These are phyloP conservation scores for Pythium dissotocum DNA, from an alignment of 352 stramenopile genomes.

Conservation along the genomic window DNA sequence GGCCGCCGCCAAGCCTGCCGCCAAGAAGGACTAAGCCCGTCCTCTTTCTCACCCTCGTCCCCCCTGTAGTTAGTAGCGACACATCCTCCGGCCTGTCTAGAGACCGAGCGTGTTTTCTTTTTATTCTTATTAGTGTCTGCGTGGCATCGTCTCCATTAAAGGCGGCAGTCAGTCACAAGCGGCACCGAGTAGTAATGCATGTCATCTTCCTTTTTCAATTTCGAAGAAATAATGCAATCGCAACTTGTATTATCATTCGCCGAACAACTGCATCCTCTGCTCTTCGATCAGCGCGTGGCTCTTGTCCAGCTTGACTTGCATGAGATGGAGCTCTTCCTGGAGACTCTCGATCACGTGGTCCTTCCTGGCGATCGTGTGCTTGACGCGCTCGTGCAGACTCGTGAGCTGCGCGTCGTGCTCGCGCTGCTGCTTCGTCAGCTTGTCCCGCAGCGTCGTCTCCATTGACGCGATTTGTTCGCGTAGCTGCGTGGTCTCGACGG, in stretches of 20 bases:
- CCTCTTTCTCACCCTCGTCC: neutral
- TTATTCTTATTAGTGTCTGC: slow-evolving; percentile 23
- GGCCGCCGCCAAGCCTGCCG: slow-evolving; percentile 33
- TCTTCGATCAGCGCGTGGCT: slow-evolving; percentile 75
- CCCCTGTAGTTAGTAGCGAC: slow-evolving; percentile 29
- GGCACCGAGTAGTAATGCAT: neutral
- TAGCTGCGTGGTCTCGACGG: slow-evolving; percentile 40
- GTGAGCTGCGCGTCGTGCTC: slow-evolving; percentile 63
- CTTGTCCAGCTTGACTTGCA: slow-evolving; percentile 78
- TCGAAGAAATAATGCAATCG: neutral
- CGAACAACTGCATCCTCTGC: slow-evolving; percentile 70
- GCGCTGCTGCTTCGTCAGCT: slow-evolving; percentile 42
- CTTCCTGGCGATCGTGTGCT: slow-evolving; percentile 64
- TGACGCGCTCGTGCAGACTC: slow-evolving; percentile 70
- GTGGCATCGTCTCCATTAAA: neutral
- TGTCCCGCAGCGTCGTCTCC: slow-evolving; percentile 42
- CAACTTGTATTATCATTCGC: slow-evolving; percentile 26
- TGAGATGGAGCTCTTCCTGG: slow-evolving; percentile 66
- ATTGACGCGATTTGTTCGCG: slow-evolving; percentile 46
- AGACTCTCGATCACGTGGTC: slow-evolving; percentile 64
- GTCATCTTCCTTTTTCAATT: slow-evolving; percentile 5
- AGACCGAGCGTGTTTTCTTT: neutral
- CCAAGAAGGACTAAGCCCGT: slow-evolving; percentile 39
- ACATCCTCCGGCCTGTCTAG: slow-evolving; percentile 4
- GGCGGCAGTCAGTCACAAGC: neutral